Conservation (phyloP, 345 rosid genomes). For the Syzygium grande region DNA sequence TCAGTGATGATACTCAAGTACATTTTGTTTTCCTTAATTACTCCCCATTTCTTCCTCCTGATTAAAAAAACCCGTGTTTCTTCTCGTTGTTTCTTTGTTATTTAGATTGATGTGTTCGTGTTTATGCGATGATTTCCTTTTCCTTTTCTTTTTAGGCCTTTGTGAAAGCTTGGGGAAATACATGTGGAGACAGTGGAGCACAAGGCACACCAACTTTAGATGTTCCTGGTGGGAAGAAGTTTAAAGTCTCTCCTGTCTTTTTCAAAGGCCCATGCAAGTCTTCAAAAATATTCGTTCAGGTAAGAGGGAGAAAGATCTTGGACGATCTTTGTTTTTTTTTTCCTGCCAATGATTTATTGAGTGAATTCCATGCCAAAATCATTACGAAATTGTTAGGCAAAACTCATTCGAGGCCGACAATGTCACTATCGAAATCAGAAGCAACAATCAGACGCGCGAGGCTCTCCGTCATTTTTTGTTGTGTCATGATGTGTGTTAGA, state of each 20-base stretch:
- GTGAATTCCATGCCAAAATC: neutral
- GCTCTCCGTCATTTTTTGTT: neutral
- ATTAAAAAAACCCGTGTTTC: neutral
- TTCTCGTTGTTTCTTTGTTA: neutral
- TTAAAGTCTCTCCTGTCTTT: neutral
- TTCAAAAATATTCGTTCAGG: neutral
- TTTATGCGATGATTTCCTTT: neutral
- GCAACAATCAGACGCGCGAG: too few species aligned
- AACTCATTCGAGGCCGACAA: neutral
- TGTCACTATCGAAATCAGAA: neutral
- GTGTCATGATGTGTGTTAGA: too few species aligned
- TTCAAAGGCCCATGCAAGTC: conserved; percentile 27
- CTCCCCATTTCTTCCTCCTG: neutral
- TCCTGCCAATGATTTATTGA: neutral
- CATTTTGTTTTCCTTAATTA: neutral
- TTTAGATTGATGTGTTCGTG: neutral
- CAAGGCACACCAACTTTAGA: conserved; percentile 1
- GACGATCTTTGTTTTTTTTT: neutral
- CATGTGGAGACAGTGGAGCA: conserved; percentile 1
- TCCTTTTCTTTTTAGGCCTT: conserved; percentile 16
- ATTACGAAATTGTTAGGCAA: neutral
- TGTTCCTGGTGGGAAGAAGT: conserved; percentile 5
- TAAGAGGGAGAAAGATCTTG: neutral
- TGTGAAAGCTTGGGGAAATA: conserved; percentile 12
- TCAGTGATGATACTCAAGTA: neutral